Evolutionary conservation across 2,329 filamentous ascomycete species (phyloP), one percentile per base, ranked within the genome.

Genomic region (Cercospora beticola): DNA sequence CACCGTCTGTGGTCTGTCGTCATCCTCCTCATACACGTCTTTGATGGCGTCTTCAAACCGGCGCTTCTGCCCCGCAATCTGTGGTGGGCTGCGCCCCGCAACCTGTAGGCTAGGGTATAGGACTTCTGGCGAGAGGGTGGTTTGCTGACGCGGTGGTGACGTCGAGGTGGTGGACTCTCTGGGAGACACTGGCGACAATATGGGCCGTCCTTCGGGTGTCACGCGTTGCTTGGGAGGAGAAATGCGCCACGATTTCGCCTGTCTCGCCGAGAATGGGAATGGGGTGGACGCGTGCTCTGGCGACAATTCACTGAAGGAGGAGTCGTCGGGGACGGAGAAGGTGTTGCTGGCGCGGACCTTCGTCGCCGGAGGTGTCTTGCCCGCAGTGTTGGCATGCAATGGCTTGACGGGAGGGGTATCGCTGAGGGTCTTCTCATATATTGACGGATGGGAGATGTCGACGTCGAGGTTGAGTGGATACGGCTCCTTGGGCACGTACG

Each of bases 31-130:
- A 30, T 57, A 30, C 30, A 46, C 30, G 26, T 64, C 52, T 6
- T 28, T 40, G 23, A 61, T 46, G 30, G 58, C 21, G 36, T 66
- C 58, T 36, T 31, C 36, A 52, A 36, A 33, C 23, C 43, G 23
- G 28, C 60, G 54, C 64, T 66, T 65, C 31, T 62, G 54, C 28
- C 36, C 52, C 30, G 14, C 30, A 23, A 61, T 60, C 67, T 66
- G 52, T 14, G 65, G 43, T 40, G 36, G 36, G 14, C 36, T 64
- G 21, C 56, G 52, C 21, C 28, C 28, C n/a, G 14, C 28, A 8
- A 56, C 54, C 67, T 64, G 52, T 14, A 69, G 43, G 49, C 36
- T 46, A 16, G 67, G 67, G 31, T 69, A 69, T 31, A 69, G 64
- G 18, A 26, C 33, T 5, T 68, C 54, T 52, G 54, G 64, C 14